phyloP scores from a whole-genome alignment of 352 stramenopile genomes.

The Phytophthora uliginosa region DNA sequence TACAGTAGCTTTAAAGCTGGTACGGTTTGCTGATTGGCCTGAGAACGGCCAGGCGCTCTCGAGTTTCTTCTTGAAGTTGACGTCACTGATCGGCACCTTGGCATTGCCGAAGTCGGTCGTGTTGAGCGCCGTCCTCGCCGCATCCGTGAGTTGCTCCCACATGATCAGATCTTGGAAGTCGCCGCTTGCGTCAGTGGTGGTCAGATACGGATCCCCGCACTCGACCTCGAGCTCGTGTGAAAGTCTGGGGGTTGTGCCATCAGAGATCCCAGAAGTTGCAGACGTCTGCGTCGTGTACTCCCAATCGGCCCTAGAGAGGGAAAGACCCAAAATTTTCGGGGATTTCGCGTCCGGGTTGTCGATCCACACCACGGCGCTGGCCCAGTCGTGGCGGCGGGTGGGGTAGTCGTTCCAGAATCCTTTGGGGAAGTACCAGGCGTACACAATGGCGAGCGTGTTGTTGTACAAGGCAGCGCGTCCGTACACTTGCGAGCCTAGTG shows the following conservation, averaged over 20 bases:
- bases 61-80: slow-evolving; percentile 21
- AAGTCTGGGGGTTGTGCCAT: slow-evolving; percentile 15
- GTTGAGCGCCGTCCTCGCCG: slow-evolving; percentile 15
- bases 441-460: slow-evolving; percentile 21
- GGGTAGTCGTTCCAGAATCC: slow-evolving; percentile 13
- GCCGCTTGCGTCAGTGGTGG: slow-evolving; percentile 3
- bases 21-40: not conserved
- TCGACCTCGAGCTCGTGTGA: slow-evolving; percentile 10
- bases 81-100: slow-evolving; percentile 18
- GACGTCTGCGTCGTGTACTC: slow-evolving; percentile 15
- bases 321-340: slow-evolving; percentile 16
- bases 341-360: slow-evolving; percentile 10
- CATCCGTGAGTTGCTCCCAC: slow-evolving; percentile 25
- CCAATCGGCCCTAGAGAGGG: slow-evolving; percentile 13
- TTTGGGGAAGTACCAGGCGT: slow-evolving; percentile 32
- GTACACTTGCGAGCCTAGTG: slow-evolving; percentile 26
- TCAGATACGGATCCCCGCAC: slow-evolving; percentile 9
- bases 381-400: slow-evolving; percentile 23
- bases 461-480: slow-evolving; percentile 24
- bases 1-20: not conserved
- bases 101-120: slow-evolving; percentile 22
- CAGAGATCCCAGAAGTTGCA: slow-evolving; percentile 6
- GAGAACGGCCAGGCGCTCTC: slow-evolving; percentile 24
- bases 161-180: slow-evolving; percentile 16
- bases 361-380: slow-evolving; percentile 24